phyloP scores from a whole-genome alignment of 1,284 basidiomycete species.

The Ceratobasidium sp. region DNA sequence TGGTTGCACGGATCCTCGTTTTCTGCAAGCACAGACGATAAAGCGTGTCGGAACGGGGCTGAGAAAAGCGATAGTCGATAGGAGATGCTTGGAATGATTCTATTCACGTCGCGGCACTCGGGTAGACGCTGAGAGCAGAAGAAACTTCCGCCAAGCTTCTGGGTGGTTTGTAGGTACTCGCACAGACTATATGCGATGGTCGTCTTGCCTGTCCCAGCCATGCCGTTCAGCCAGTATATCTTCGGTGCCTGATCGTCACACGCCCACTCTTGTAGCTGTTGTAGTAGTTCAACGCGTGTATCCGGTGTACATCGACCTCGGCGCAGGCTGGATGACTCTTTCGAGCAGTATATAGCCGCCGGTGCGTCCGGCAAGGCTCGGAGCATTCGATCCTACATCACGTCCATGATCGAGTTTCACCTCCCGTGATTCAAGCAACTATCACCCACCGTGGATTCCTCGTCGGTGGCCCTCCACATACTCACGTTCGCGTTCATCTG shows the following conservation, averaged over 20 bases:
- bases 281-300: background rate
- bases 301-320: background rate
- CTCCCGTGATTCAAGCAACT: too few species aligned
- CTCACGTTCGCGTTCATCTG: background rate
- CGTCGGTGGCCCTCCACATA: background rate
- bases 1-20: background rate
- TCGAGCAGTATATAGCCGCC: background rate
- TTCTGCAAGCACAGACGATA: background rate
- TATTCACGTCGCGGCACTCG: conserved; percentile 2
- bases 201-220: conserved; percentile 27
- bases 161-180: background rate
- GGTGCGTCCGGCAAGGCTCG: background rate
- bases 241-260: background rate
- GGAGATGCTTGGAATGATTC: conserved; percentile 10
- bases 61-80: background rate
- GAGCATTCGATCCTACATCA: background rate
- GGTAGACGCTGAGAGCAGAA: conserved; percentile 15
- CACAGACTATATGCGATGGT: conserved; percentile 1
- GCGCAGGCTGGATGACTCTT: background rate
- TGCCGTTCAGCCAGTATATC: conserved; percentile 33
- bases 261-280: background rate
- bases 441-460: background rate
- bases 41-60: background rate
- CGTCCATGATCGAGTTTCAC: too few species aligned
- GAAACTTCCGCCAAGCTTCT: conserved; percentile 11